Base-by-base conservation (phyloP, 2,329 filamentous ascomycete species). In the Colletotrichum falcatum region DNA sequence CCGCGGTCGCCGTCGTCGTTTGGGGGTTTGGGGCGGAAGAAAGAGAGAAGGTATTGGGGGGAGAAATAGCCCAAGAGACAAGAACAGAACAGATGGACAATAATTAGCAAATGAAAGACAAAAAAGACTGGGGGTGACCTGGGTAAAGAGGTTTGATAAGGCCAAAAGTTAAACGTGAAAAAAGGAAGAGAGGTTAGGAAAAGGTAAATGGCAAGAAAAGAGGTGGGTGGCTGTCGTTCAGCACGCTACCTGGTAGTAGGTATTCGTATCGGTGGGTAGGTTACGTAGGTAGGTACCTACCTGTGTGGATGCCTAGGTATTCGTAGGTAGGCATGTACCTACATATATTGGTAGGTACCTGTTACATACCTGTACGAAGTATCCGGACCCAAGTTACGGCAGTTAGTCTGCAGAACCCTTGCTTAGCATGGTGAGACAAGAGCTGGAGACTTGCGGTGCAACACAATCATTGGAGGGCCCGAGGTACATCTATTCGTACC, bases 81-180 rank as follows among this genome's bases (percentile, higher is more conserved):
- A 53, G 49, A 62, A 58, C n/a, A 53, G 51, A 54, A 58, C 8
- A 46, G 49, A 55, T 23, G 14, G 20, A 46, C 7, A 33, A 7
- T 12, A 12, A 46, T 23, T 39, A 49, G 30, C n/a, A 33, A 56
- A 56, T 9, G 33, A 37, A 30, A 9, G 26, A 16, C 14, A 28
- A 67, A 61, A 61, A 44, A 26, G 28, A 35, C 37, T 12, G 46
- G 56, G 64, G 64, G 26, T 62, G 56, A 37, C 49, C 63, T 54
- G 44, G 64, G 26, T 49, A 44, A 49, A 49, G 35, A 49, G 26
- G 28, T 49, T 35, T 26, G 46, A 58, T 61, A 33, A n/a, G 26
- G 60, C 11, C n/a, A n/a, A 7, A n/a, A 8, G 18, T 5, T 44
- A 18, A 46, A 49, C 20, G 58, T 26, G 14, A 49, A 61, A 49